phyloP scores from a whole-genome alignment of 164 flowering plant genomes.

The Santalum album region DNA sequence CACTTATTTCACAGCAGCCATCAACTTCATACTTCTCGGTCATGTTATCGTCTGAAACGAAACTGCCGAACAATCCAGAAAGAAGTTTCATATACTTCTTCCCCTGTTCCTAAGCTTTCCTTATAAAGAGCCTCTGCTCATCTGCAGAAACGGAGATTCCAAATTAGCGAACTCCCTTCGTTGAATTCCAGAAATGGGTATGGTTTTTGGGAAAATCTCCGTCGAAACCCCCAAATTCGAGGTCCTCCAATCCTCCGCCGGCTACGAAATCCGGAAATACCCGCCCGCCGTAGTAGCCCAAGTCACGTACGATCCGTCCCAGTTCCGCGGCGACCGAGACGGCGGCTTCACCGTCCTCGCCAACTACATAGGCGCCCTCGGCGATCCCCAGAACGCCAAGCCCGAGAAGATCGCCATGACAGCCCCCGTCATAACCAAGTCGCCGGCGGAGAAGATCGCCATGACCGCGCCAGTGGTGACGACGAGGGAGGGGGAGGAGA shows the following conservation, averaged over 20 bases:
- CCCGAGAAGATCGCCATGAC: slow-evolving; percentile 86
- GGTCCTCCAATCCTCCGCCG: slow-evolving; percentile 33
- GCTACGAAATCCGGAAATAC: slow-evolving; percentile 75
- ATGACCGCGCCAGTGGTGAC: slow-evolving; percentile 80
- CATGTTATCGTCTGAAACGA: neutral
- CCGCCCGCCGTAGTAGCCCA: slow-evolving; percentile 55
- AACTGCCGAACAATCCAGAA: neutral
- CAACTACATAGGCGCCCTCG: slow-evolving; percentile 64
- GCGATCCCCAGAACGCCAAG: slow-evolving; percentile 55
- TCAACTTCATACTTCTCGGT: too few species aligned
- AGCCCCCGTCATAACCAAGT: slow-evolving; percentile 64
- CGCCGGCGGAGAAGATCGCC: slow-evolving; percentile 39
- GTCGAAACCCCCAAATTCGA: slow-evolving; percentile 76
- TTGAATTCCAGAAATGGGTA: slow-evolving; percentile 57
- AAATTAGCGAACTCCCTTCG: too few species aligned
- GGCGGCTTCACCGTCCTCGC: slow-evolving; percentile 71
- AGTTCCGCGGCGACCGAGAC: slow-evolving; percentile 53
- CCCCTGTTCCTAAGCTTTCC: too few species aligned
- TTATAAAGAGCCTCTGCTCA: neutral
- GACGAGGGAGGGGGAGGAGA: slow-evolving; percentile 16
- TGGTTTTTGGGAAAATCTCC: slow-evolving; percentile 59
- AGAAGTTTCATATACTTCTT: neutral
- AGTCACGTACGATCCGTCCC: slow-evolving; percentile 57
- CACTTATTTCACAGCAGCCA: neutral
- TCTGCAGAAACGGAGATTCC: neutral